A percentile compares a stretch with the other conserved stretches of the same genome.
Evolutionary conservation across 1,284 basidiomycete species (phyloP).

Genomic region (Cutaneotrichosporon cavernicola): DNA sequence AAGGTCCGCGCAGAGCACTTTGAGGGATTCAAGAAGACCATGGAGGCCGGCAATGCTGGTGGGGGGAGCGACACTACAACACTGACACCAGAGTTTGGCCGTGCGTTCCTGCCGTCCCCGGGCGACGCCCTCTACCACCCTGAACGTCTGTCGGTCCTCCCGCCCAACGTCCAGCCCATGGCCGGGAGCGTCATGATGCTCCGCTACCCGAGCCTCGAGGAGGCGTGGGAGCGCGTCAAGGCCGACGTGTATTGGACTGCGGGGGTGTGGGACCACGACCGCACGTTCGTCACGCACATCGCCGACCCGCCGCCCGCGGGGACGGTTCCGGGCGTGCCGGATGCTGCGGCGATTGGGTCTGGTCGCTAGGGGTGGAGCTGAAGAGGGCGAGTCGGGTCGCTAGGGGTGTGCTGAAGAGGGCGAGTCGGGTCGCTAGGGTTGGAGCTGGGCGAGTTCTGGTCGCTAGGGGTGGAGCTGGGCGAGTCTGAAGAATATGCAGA

Average conservation of each 20-base stretch:
- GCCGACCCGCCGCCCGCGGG: conserved; percentile 23
- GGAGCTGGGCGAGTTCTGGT: no score
- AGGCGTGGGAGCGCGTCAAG: conserved; percentile 44
- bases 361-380: no score
- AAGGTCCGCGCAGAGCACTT: conserved; percentile 41
- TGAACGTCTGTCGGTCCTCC: conserved; percentile 21
- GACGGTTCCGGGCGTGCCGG: conserved; percentile 15
- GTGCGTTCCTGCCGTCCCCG: conserved; percentile 35
- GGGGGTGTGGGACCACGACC: conserved; percentile 48
- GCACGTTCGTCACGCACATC: conserved; percentile 40
- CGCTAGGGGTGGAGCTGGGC: no score
- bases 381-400: no score
- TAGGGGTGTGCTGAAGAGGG: no score
- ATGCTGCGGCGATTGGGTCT: neutral
- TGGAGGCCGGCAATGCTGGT: conserved; percentile 33
- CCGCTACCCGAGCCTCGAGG: conserved; percentile 34
- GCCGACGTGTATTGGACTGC: conserved; percentile 48
- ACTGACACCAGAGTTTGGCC: conserved; percentile 36
- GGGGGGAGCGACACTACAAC: no score
- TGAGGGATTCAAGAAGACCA: conserved; percentile 33
- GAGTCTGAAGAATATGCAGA: neutral
- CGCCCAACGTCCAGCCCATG: conserved; percentile 41
- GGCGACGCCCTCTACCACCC: conserved; percentile 23
- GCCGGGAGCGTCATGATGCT: conserved; percentile 46
- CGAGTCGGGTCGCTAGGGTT: no score